Percentiles rank a stretch among this genome's conserved stretches.
Evolutionary conservation across 176 grass and related monocot genomes (phyloP).

Genomic region (Dendrocalamus sinicus): DNA sequence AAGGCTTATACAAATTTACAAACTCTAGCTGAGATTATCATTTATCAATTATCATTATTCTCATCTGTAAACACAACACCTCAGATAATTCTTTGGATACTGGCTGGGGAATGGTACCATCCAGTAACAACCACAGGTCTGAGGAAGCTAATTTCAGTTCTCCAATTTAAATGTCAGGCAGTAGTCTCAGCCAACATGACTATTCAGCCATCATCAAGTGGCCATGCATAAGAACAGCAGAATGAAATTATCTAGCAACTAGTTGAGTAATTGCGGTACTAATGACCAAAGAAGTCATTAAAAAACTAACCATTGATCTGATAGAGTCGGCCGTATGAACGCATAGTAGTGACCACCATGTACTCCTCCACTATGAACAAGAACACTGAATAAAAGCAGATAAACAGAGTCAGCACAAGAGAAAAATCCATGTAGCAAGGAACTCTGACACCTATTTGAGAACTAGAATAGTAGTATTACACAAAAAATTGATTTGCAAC

Average conservation of each 20-base stretch:
- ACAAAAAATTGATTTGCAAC: slow-evolving; percentile 8
- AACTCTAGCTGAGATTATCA: slow-evolving; percentile 21
- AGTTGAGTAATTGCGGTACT: slow-evolving; percentile 9
- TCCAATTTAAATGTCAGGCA: slow-evolving; percentile 9
- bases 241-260: slow-evolving; percentile 27
- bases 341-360: slow-evolving; percentile 97
- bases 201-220: slow-evolving; percentile 18
- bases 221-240: slow-evolving; percentile 7
- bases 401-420: slow-evolving; percentile 43
- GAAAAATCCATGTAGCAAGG: slow-evolving; percentile 18
- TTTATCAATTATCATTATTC: background rate
- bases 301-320: slow-evolving; percentile 76
- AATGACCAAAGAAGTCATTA: slow-evolving; percentile 27
- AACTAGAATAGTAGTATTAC: background rate
- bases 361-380: slow-evolving; percentile 95
- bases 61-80: background rate
- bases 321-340: slow-evolving; percentile 80
- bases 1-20: background rate
- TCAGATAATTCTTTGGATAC: background rate
- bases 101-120: background rate
- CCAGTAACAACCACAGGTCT: slow-evolving; percentile 2
- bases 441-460: background rate
- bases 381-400: slow-evolving; percentile 67
- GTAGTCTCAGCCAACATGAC: background rate
- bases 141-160: background rate